Evolutionary conservation across 306 rosid genomes (phyloP), one percentile per base, ranked within the genome.

Genomic region (Ziziphus jujuba): DNA sequence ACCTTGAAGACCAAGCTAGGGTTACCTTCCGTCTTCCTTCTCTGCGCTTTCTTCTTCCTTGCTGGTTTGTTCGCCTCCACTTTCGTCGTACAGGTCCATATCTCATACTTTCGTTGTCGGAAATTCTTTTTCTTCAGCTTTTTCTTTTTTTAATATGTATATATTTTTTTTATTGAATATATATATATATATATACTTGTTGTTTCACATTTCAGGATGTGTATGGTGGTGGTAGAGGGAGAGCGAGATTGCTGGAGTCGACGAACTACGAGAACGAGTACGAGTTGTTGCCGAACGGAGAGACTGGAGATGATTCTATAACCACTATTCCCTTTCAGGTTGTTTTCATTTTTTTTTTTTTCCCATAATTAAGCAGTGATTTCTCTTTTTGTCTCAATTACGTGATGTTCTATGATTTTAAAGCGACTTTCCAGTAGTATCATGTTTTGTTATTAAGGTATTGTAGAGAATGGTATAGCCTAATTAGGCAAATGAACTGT

Each of bases 301-400:
- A 85, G 47, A 80, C 82, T 35, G 99, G 97, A 16, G 97, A 90
- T 47, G 72, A 81, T 71, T 88, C 87, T 63, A 10, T 93, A 38
- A 80, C 92, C n/a, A 73, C 81, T 48, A 88, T 93, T 80, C 92
- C 97, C 38, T 93, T 85, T 65, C 96, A 93, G 99, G 99, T 92
- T 21, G 17, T 20, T 7, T 15, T 49, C 53, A 47, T 59, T 6
- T 21, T 56, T 62, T 49, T 12, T 25, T 5, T 40, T 15, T 20
- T 13, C 45, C 59, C 48, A 55, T 7, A 59, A 57, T 56, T 23
- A 62, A 64, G 61, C 22, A n/a, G 40, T 61, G 65, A 62, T 33
- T 6, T 48, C 38, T 48, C 38, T 24, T 21, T 62, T 63, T 24
- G 16, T 44, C 9, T 24, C 1, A 28, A 20, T 25, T 49, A 16